Conservation (phyloP, 163 green algal species). For the Chlorella variabilis region DNA sequence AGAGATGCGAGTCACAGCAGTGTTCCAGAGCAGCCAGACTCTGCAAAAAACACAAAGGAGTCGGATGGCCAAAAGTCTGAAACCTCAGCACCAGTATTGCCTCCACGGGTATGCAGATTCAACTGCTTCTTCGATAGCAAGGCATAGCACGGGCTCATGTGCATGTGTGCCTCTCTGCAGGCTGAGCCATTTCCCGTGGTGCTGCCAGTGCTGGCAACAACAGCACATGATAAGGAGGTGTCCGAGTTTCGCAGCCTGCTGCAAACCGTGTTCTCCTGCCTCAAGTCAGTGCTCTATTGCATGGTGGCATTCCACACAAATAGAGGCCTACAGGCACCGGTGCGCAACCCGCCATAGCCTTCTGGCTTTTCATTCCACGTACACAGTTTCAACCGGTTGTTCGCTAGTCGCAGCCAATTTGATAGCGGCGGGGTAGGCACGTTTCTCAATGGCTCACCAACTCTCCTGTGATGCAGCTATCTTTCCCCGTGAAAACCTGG, state of each 20-base stretch:
- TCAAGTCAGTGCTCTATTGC: constrained; percentile 50
- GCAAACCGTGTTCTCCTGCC: constrained; percentile 41
- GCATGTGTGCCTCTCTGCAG: not conserved
- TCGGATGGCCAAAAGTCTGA: no score
- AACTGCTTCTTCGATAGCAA: no score
- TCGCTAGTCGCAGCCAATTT: not conserved
- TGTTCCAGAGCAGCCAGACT: no score
- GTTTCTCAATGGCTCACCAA: not conserved
- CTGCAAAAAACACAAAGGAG: no score
- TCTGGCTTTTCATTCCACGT: no score
- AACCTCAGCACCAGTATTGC: no score
- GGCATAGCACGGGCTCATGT: no score
- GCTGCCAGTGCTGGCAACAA: constrained; percentile 19
- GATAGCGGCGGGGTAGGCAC: no score
- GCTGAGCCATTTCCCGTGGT: constrained; percentile 24
- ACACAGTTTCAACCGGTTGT: no score
- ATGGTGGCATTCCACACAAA: constrained; percentile 50
- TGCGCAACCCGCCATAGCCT: no score
- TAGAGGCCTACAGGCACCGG: constrained; percentile 30
- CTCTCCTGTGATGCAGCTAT: constrained; percentile 15
- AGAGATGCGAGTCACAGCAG: no score
- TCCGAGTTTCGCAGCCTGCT: constrained; percentile 43
- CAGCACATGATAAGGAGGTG: constrained; percentile 39
- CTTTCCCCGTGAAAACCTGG: constrained; percentile 45
- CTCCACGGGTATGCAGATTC: no score